A percentile compares a stretch with the other conserved stretches of the same genome.
Conservation (phyloP, 805 yeast species). For the Kazachstania bromeliacearum region DNA sequence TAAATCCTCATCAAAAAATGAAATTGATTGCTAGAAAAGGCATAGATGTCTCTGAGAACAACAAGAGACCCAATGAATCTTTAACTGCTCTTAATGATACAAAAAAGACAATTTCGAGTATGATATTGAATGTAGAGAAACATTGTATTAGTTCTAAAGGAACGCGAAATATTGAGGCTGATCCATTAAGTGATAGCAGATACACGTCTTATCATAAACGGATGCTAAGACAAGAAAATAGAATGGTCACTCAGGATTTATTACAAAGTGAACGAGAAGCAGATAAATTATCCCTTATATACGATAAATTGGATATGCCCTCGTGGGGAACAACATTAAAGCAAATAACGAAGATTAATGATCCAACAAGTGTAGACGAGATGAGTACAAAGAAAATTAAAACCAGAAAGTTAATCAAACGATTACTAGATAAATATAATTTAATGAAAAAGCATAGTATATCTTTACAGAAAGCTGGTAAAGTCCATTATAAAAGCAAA, state of each 20-base stretch:
- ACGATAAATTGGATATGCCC: conserved; percentile 36
- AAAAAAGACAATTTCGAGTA: not conserved
- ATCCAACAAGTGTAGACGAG: conserved; percentile 42
- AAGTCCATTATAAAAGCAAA: conserved; percentile 11
- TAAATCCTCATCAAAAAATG: conserved; percentile 12
- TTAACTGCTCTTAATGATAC: not conserved
- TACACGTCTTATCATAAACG: conserved; percentile 44
- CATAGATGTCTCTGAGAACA: too few species aligned
- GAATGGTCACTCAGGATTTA: conserved; percentile 46
- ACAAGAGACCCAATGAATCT: not conserved
- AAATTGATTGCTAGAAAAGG: conserved; percentile 1
- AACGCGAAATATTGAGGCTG: conserved; percentile 13
- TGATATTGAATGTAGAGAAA: not conserved
- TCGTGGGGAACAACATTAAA: conserved; percentile 42
- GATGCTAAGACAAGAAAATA: conserved; percentile 56
- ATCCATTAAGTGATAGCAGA: conserved; percentile 39
- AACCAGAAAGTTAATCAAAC: conserved; percentile 40
- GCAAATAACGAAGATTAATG: conserved; percentile 40
- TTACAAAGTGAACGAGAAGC: conserved; percentile 43
- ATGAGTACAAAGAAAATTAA: conserved; percentile 40
- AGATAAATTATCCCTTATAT: conserved; percentile 36
- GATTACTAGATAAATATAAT: conserved; percentile 25
- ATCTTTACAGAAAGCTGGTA: conserved; percentile 11
- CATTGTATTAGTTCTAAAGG: not conserved
- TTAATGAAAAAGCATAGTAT: conserved; percentile 17